These are phyloP conservation scores for Fraxinus floribunda DNA, from an alignment of 305 asterid genomes.

Conservation along the genomic window DNA sequence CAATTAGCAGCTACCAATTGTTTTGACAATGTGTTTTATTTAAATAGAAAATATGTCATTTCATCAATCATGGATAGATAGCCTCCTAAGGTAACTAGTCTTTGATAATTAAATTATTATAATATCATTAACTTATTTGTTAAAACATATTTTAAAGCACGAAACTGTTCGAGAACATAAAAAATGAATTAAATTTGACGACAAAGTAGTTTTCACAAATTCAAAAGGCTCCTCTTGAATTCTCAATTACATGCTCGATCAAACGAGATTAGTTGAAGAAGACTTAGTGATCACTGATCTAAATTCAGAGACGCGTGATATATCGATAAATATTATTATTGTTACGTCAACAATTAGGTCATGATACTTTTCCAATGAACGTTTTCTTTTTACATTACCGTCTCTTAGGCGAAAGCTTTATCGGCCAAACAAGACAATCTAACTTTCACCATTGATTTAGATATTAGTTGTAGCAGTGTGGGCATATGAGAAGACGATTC, in stretches of 20 bases:
- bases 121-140: neutral
- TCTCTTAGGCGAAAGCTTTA: neutral
- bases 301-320: neutral
- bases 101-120: neutral
- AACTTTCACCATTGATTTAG: neutral
- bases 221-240: neutral
- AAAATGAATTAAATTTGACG: neutral
- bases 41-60: neutral
- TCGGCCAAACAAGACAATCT: neutral
- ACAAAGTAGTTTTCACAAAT: neutral
- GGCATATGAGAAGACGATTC: no score
- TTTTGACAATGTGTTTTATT: neutral
- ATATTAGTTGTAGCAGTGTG: neutral
- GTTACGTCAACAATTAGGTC: neutral
- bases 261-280: neutral
- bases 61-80: neutral
- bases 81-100: neutral
- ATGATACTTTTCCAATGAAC: neutral
- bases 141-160: neutral
- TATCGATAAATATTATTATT: neutral
- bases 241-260: neutral
- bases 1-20: neutral
- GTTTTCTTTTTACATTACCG: neutral
- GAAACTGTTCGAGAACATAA: neutral
- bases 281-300: neutral